phyloP scores from a whole-genome alignment of 2,329 filamentous ascomycete genomes.

The Elsinoe necatrix region DNA sequence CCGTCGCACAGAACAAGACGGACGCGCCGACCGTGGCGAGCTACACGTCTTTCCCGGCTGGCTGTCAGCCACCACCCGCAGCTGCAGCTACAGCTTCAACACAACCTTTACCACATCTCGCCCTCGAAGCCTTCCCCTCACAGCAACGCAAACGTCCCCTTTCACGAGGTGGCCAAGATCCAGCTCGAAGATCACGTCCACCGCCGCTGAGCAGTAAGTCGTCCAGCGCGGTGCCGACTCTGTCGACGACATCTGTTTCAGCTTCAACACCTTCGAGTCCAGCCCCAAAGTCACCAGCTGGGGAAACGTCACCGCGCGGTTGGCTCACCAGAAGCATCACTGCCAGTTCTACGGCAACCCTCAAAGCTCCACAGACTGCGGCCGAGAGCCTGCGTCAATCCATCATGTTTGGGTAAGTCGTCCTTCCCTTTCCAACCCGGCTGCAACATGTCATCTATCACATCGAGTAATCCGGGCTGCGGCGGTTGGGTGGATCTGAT shows the following conservation, averaged over 20 bases:
- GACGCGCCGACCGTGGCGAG: conserved; percentile 12
- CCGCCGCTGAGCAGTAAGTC: conserved; percentile 31
- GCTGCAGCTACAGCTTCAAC: neutral
- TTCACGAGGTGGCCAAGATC: conserved; percentile 10
- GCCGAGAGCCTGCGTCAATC: conserved; percentile 52
- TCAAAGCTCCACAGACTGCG: conserved; percentile 35
- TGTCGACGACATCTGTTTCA: conserved; percentile 27
- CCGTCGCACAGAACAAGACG: neutral
- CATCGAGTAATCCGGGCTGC: conserved; percentile 10
- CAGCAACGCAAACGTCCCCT: conserved; percentile 14
- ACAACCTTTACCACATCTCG: neutral
- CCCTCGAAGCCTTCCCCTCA: conserved; percentile 5
- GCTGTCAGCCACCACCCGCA: conserved; percentile 12
- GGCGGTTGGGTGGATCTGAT: conserved; percentile 12
- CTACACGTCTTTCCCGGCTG: conserved; percentile 10
- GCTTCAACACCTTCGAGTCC: conserved; percentile 13
- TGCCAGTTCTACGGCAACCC: conserved; percentile 27
- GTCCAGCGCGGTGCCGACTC: conserved; percentile 37
- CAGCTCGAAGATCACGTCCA: conserved; percentile 19
- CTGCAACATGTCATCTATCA: conserved; percentile 1
- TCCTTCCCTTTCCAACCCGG: neutral
- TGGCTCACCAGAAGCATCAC: conserved; percentile 25
- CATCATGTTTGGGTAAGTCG: conserved; percentile 49
- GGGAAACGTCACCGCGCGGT: conserved; percentile 17
- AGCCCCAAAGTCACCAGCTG: conserved; percentile 11